Evolutionary conservation across 1,284 basidiomycete species (phyloP).

Genomic region (Peniophora sp.): DNA sequence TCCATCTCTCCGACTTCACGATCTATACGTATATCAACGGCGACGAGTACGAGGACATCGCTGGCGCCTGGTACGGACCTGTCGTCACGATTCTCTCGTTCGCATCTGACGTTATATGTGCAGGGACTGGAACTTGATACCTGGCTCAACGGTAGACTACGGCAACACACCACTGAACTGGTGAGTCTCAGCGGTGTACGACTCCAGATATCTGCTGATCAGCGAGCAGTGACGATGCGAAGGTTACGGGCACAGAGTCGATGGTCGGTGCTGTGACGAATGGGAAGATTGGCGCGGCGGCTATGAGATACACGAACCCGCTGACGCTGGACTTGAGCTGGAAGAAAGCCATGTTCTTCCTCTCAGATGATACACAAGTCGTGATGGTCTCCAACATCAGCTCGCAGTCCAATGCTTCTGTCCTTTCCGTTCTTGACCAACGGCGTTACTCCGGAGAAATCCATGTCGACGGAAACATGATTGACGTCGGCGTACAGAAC

Average conservation of each 20-base stretch:
- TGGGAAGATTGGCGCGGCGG: conserved; percentile 43
- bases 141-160: conserved; percentile 63
- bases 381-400: conserved; percentile 50
- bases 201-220: not conserved
- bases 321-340: conserved; percentile 42
- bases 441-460: conserved; percentile 35
- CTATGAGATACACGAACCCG: conserved; percentile 59
- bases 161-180: conserved; percentile 39
- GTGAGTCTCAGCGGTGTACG: conserved; percentile 17
- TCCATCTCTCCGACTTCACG: conserved; percentile 60
- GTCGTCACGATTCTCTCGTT: too few species aligned
- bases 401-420: conserved; percentile 31
- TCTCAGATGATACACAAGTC: conserved; percentile 51
- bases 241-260: conserved; percentile 31
- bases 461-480: conserved; percentile 37
- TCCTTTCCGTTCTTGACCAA: conserved; percentile 63
- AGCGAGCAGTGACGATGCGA: not conserved
- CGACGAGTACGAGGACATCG: conserved; percentile 61
- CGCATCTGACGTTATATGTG: too few species aligned
- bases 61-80: conserved; percentile 59
- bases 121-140: conserved; percentile 70
- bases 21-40: conserved; percentile 57
- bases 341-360: conserved; percentile 69
- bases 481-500: conserved; percentile 37
- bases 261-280: conserved; percentile 62